Conservation (phyloP, 495 filamentous ascomycete species). For the Clohesyomyces aquaticus region DNA sequence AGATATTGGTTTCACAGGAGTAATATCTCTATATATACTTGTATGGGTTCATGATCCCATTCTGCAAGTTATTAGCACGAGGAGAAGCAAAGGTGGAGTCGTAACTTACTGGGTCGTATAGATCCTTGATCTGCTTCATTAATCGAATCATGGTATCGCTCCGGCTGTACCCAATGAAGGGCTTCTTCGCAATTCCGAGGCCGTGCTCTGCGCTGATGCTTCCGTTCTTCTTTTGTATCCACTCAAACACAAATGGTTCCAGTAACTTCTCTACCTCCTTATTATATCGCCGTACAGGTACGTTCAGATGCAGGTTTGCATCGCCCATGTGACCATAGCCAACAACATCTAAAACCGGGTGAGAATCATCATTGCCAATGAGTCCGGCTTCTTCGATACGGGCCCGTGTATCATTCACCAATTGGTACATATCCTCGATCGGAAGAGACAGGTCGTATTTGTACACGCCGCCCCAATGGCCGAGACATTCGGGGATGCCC, state of each 20-base stretch:
- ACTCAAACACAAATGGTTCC: constrained; percentile 96
- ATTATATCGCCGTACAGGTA: constrained; percentile 78
- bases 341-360: constrained; percentile 85
- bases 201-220: constrained; percentile 98
- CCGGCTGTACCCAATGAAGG: constrained; percentile 89
- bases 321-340: constrained; percentile 99
- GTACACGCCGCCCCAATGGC: constrained; percentile 94
- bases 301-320: constrained; percentile 90
- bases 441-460: constrained; percentile 98
- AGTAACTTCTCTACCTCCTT: constrained; percentile 85
- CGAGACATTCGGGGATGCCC: constrained; percentile 82
- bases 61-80: constrained; percentile 45
- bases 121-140: constrained; percentile 90
- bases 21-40: constrained; percentile 53
- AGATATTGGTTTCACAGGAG: neutral
- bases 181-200: constrained; percentile 90
- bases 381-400: constrained; percentile 73
- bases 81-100: neutral
- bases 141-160: constrained; percentile 80
- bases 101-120: constrained; percentile 85
- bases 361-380: constrained; percentile 72
- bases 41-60: constrained; percentile 93
- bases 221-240: constrained; percentile 83
- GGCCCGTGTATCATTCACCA: constrained; percentile 81
- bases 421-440: constrained; percentile 77